Evolutionary conservation across 495 filamentous ascomycete genomes (phyloP).

Genomic region (Daldinia bambusicola): DNA sequence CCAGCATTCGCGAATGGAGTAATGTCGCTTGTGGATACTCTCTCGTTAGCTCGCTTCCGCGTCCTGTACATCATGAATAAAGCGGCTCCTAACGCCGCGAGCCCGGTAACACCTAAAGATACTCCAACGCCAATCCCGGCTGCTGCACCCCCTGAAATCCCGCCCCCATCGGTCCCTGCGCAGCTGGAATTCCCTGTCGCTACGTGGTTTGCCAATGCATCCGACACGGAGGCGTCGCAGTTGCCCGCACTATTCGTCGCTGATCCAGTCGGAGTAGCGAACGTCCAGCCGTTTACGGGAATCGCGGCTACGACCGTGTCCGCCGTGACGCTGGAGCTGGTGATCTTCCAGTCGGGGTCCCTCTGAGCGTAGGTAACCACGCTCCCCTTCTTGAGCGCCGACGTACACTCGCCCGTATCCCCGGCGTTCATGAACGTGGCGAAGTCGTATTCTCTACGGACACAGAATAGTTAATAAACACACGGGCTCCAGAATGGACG

Average conservation of each 20-base stretch:
- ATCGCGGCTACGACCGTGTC: constrained; percentile 35
- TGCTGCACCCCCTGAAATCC: constrained; percentile 34
- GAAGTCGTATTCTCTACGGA: constrained; percentile 39
- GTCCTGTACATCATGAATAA: constrained; percentile 39
- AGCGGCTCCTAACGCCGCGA: constrained; percentile 36
- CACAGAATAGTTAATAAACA: constrained; percentile 16
- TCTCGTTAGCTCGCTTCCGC: constrained; percentile 29
- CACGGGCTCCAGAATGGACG: neutral
- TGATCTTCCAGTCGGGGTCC: constrained; percentile 23
- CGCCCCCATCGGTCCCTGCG: constrained; percentile 1
- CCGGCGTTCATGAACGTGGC: constrained; percentile 12
- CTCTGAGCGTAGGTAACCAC: constrained; percentile 35
- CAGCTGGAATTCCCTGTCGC: constrained; percentile 24
- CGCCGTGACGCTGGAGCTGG: constrained; percentile 22
- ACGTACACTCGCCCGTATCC: constrained; percentile 44
- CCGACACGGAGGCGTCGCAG: constrained; percentile 31
- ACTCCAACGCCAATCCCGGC: constrained; percentile 45
- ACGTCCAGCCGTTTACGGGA: constrained; percentile 44
- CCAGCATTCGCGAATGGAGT: constrained; percentile 24
- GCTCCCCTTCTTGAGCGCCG: constrained; percentile 29
- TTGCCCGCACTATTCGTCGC: constrained; percentile 9
- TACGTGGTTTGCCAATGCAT: constrained; percentile 31
- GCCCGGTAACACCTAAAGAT: constrained; percentile 37
- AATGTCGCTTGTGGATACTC: constrained; percentile 12
- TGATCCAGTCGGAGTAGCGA: constrained; percentile 33